Percentiles rank a stretch among this genome's conserved stretches.
phyloP scores from a whole-genome alignment of 2,329 filamentous ascomycete species.

The Monosporascus cannonballus region DNA sequence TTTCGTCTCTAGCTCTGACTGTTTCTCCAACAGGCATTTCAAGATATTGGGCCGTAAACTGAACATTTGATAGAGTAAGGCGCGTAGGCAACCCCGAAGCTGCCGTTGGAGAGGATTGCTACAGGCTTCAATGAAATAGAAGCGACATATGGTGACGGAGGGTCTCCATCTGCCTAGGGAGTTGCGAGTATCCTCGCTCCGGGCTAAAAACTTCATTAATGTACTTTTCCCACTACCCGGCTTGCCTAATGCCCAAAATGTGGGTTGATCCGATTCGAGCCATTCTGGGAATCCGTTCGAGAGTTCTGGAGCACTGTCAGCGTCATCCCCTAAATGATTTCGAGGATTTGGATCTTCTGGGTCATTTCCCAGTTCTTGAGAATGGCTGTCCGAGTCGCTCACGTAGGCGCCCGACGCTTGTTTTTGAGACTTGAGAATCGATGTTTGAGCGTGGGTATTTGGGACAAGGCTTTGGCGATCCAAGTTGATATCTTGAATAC shows the following conservation, averaged over 20 bases:
- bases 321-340: too few relatives aligned
- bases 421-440: too few relatives aligned
- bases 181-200: neutral
- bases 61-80: constrained; percentile 7
- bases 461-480: too few relatives aligned
- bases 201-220: constrained; percentile 7
- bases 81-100: constrained; percentile 6
- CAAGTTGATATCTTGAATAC: too few relatives aligned
- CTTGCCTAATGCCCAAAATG: constrained; percentile 16
- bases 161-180: constrained; percentile 2
- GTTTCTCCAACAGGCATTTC: neutral
- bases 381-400: neutral
- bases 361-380: neutral
- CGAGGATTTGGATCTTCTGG: too few relatives aligned
- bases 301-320: neutral
- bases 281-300: constrained; percentile 1
- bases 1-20: constrained; percentile 2
- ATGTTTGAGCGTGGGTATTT: too few relatives aligned
- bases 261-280: constrained; percentile 3
- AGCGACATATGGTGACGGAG: constrained; percentile 2
- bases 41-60: neutral
- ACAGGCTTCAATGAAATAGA: constrained; percentile 9
- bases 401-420: too few relatives aligned
- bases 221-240: constrained; percentile 16
- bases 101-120: constrained; percentile 4